Percentiles rank a stretch among this genome's conserved stretches.
phyloP scores from a whole-genome alignment of 768 basidiomycete species.

The Phylloporus sp. region DNA sequence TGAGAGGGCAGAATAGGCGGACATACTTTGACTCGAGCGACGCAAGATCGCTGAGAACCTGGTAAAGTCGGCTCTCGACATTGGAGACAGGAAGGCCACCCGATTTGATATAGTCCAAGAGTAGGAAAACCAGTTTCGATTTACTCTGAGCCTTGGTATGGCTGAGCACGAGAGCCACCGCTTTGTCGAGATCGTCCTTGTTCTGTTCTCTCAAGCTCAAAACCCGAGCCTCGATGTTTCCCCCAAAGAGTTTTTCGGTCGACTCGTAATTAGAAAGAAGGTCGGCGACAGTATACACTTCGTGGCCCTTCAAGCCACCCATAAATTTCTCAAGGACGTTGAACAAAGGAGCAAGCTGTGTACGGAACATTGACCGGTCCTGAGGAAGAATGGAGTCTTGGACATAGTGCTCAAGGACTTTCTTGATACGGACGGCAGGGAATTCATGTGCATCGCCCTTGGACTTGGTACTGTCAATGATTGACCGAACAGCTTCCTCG shows the following conservation, averaged over 20 bases:
- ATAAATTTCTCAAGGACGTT: conserved; percentile 77
- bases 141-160: conserved; percentile 96
- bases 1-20: neutral
- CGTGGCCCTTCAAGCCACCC: conserved; percentile 82
- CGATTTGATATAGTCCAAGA: conserved; percentile 88
- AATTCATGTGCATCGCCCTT: conserved; percentile 81
- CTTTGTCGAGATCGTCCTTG: conserved; percentile 90
- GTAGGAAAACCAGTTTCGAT: conserved; percentile 77
- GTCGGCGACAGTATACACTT: conserved; percentile 70
- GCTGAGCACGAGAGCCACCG: conserved; percentile 81
- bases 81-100: conserved; percentile 73
- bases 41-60: conserved; percentile 78
- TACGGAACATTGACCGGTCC: conserved; percentile 77
- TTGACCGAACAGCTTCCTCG: conserved; percentile 77
- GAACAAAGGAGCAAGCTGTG: conserved; percentile 64
- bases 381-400: conserved; percentile 76
- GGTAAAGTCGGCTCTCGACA: conserved; percentile 67
- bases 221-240: conserved; percentile 90
- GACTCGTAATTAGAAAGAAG: conserved; percentile 76
- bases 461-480: conserved; percentile 70
- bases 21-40: conserved; percentile 83
- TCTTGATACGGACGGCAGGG: conserved; percentile 83
- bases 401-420: conserved; percentile 80
- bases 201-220: conserved; percentile 86
- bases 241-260: conserved; percentile 91